Evolutionary conservation across 2,329 filamentous ascomycete genomes (phyloP).

Genomic region (Fusarium sambucinum): DNA sequence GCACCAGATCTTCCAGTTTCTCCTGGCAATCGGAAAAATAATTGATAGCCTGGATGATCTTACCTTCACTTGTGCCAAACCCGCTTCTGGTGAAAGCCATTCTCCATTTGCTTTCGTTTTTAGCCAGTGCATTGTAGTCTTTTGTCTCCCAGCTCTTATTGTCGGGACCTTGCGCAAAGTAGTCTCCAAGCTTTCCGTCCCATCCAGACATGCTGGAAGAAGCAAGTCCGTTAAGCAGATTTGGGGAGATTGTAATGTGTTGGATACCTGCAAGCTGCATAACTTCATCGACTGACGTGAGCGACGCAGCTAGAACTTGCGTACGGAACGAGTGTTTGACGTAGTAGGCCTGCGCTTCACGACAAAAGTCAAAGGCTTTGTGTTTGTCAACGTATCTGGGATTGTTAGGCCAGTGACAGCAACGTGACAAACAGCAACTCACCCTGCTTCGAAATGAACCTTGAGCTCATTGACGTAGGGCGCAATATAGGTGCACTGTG

Average conservation of each 20-base stretch:
- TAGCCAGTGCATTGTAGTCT: conserved; percentile 41
- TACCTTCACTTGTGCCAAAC: conserved; percentile 62
- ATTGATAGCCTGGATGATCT: conserved; percentile 67
- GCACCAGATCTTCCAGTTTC: conserved; percentile 59
- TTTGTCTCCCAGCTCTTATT: conserved; percentile 45
- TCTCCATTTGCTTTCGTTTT: conserved; percentile 62
- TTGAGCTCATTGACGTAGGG: conserved; percentile 75
- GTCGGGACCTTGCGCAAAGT: conserved; percentile 50
- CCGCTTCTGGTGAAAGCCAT: conserved; percentile 63
- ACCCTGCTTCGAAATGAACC: conserved; percentile 69
- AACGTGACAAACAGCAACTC: conserved; percentile 29
- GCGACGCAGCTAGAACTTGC: conserved; percentile 66
- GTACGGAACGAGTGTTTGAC: conserved; percentile 57
- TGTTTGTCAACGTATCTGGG: conserved; percentile 61
- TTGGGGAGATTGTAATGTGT: conserved; percentile 70
- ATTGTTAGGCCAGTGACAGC: conserved; percentile 1
- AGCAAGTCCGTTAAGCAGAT: conserved; percentile 62
- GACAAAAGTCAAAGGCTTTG: conserved; percentile 64
- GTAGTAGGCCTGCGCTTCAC: conserved; percentile 66
- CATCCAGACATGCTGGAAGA: conserved; percentile 51
- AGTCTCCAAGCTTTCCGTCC: conserved; percentile 49
- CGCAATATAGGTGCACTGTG: conserved; percentile 71
- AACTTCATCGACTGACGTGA: conserved; percentile 69
- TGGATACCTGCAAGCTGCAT: conserved; percentile 68
- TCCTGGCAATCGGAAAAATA: conserved; percentile 69